These are phyloP conservation scores for Abelmoschus esculentus DNA, from an alignment of 345 rosid species.

Conservation along the genomic window DNA sequence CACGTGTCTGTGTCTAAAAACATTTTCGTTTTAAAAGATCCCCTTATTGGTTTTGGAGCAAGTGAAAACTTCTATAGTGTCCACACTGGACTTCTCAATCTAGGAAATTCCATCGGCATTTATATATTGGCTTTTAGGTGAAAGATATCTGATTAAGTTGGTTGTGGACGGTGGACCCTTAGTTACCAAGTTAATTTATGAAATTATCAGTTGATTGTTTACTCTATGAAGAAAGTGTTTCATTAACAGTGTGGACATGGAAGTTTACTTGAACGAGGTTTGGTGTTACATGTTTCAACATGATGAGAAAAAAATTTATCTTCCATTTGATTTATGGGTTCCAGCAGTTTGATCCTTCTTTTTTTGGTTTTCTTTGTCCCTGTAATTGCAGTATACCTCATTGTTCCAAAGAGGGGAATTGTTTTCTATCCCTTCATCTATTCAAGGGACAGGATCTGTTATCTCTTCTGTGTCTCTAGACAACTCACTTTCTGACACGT, in stretches of 20 bases:
- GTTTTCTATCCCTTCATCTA: constrained; percentile 66
- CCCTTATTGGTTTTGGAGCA: not conserved
- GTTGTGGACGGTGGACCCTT: not conserved
- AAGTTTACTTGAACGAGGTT: constrained; percentile 10
- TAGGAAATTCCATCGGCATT: not conserved
- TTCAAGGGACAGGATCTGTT: constrained; percentile 65
- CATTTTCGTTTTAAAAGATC: not conserved
- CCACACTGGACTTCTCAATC: not conserved
- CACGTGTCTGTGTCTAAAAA: not conserved
- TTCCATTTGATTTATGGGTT: constrained; percentile 11
- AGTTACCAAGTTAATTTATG: not conserved
- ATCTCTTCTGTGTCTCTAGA: constrained; percentile 64
- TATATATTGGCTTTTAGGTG: not conserved
- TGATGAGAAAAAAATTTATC: not conserved
- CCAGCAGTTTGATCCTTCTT: not conserved
- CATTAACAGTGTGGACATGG: not conserved
- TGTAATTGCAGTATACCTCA: constrained; percentile 45
- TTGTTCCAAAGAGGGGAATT: constrained; percentile 74
- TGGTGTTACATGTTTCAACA: constrained; percentile 5
- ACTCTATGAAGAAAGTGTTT: not conserved
- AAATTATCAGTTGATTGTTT: not conserved
- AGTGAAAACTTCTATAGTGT: not conserved
- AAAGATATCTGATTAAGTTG: not conserved
- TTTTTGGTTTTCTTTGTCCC: constrained; percentile 3
- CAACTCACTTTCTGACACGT: constrained; percentile 78